Evolutionary conservation across 2,329 filamentous ascomycete species (phyloP).

Genomic region (Colletotrichum graminicola): DNA sequence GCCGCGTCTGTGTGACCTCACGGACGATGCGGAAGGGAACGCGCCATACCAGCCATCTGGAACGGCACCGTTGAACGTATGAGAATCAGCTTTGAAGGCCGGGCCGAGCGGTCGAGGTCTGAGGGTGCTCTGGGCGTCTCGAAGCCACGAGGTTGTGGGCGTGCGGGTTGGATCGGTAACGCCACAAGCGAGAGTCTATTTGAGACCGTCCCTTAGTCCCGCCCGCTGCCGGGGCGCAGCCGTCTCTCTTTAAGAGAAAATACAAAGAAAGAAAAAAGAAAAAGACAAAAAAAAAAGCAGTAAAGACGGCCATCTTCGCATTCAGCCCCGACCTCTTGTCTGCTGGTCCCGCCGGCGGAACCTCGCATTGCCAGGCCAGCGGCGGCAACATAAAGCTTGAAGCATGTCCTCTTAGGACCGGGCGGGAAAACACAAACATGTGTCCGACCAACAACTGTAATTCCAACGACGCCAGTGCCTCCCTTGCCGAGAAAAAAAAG

Average conservation of each 20-base stretch:
- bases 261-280: neutral
- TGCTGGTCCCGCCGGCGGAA: neutral
- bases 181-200: neutral
- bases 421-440: too few relatives aligned
- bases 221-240: neutral
- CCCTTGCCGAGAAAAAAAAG: neutral
- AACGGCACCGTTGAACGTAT: neutral
- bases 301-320: neutral
- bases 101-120: neutral
- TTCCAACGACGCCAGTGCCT: neutral
- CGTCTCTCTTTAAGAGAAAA: neutral
- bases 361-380: neutral
- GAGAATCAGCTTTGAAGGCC: neutral
- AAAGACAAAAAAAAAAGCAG: neutral
- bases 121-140: neutral
- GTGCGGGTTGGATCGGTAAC: neutral
- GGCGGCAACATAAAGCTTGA: neutral
- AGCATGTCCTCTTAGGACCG: neutral
- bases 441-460: neutral
- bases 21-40: neutral
- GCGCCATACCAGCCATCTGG: neutral
- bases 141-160: neutral
- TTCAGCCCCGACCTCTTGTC: neutral
- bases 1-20: slow-evolving; percentile 13
- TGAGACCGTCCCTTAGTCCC: neutral